Percentiles rank a stretch among this genome's conserved stretches.
These are phyloP conservation scores for Neofusicoccum kwambonambiense DNA, from an alignment of 2,329 filamentous ascomycete genomes.

Conservation along the genomic window DNA sequence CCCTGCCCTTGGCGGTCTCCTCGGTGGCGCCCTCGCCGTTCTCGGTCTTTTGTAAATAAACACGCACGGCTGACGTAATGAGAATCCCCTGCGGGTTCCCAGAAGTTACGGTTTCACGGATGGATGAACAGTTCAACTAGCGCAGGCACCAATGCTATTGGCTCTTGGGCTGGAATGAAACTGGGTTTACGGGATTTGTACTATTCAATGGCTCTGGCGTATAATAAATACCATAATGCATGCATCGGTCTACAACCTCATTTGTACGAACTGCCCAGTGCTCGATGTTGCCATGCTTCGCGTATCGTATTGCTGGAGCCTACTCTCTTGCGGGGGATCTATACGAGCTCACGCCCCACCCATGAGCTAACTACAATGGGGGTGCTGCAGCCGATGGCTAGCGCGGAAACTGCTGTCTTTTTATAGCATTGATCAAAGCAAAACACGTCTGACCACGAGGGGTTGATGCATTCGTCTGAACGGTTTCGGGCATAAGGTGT, in stretches of 20 bases:
- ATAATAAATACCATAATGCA: conserved; percentile 5
- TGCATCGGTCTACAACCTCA: neutral
- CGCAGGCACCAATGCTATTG: neutral
- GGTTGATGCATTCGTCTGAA: too few species aligned
- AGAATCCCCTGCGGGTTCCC: neutral
- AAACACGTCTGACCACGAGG: too few species aligned
- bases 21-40: conserved; percentile 14
- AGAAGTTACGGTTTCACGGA: conserved; percentile 13
- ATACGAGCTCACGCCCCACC: too few species aligned
- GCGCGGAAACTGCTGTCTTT: too few species aligned
- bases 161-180: neutral
- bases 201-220: neutral
- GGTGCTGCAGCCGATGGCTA: too few species aligned
- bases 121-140: conserved; percentile 1
- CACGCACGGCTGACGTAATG: neutral
- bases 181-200: neutral
- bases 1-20: conserved; percentile 7
- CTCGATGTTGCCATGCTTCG: too few species aligned
- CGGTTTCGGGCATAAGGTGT: too few species aligned
- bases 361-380: too few species aligned
- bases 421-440: too few species aligned
- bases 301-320: too few species aligned
- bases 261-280: neutral
- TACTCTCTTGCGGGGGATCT: too few species aligned
- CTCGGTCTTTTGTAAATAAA: conserved; percentile 18